Evolutionary conservation across 345 rosid species (phyloP), one percentile per base, ranked within the genome.

Genomic region (Pistacia atlantica): DNA sequence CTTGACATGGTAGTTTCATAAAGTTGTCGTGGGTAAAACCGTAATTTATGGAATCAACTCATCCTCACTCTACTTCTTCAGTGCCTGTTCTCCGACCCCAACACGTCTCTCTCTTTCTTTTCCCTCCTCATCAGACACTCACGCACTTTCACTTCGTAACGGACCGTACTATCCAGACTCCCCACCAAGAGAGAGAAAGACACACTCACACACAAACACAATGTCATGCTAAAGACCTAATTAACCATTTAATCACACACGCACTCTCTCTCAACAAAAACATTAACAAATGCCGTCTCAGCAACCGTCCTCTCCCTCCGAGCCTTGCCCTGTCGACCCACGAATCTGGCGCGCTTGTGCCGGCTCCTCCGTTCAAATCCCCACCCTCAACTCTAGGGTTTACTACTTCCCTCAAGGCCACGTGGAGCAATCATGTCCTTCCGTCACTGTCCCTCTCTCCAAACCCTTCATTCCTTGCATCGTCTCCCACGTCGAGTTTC

Each of bases 401-500:
- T 92, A 88, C 67, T 95, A 91, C 82, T 95, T 95, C 78, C 92
- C 98, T 18, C 92, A 93, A 69, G 99, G 98, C 5, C 98, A 95
- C 73, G 56, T 89, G 6, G 97, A 93, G 72, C 97, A 92, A 65
- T 85, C 88, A 11, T 78, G 86, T 18, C 59, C 74, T 8, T 79
- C 89, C 0, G 2, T 78, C 6, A 49, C 86, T 31, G 54, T 58
- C 51, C 25, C 76, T 28, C 73, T 79, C 16, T 71, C 87, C 1
- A 69, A 58, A 16, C 81, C 91, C 3, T 67, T 73, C 2, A 58
- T 93, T 16, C 84, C 73, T 5, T 93, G 93, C 72, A 9, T 83
- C 28, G 76, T 95, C 80, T 75, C 93, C 56, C 83, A 83, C 9
- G 84, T 90, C 33, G 86, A 87, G 33, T 78, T 89, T 16, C 90